phyloP scores from a whole-genome alignment of 306 rosid species.

The Vachellia pachyceras region DNA sequence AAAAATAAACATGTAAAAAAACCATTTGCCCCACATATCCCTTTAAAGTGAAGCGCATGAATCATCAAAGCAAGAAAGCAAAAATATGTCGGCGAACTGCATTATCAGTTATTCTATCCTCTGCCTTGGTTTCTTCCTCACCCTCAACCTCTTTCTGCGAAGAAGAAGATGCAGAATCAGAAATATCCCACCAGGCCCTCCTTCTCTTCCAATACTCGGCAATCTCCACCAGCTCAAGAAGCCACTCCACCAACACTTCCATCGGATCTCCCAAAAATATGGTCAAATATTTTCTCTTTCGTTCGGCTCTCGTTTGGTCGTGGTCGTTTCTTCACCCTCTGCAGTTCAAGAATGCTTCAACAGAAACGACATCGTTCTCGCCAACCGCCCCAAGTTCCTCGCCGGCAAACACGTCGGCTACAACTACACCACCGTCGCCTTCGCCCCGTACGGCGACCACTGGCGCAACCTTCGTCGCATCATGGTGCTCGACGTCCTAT shows the following conservation, averaged over 20 bases:
- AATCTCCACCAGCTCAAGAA: neutral
- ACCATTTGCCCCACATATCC: neutral
- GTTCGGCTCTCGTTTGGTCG: neutral
- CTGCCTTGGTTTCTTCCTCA: neutral
- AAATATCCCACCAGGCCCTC: slow-evolving; percentile 54
- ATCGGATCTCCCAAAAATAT: neutral
- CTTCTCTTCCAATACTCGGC: slow-evolving; percentile 7
- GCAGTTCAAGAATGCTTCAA: slow-evolving; percentile 46
- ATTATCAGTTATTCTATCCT: neutral
- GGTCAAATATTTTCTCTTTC: neutral
- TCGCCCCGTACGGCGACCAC: slow-evolving; percentile 40
- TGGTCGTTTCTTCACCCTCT: neutral
- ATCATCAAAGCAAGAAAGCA: neutral
- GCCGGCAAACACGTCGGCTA: slow-evolving; percentile 45
- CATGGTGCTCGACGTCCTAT: slow-evolving; percentile 50
- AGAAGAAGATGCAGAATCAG: neutral
- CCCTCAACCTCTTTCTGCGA: too few relatives aligned
- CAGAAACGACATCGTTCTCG: slow-evolving; percentile 59
- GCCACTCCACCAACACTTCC: neutral
- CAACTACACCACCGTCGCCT: slow-evolving; percentile 47
- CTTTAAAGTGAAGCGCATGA: neutral
- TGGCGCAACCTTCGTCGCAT: slow-evolving; percentile 56
- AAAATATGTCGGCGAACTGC: neutral
- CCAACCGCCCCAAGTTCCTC: slow-evolving; percentile 53
- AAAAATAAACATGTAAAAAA: too few relatives aligned